Evolutionary conservation across 768 basidiomycete species (phyloP), one percentile per base, ranked within the genome.

Genomic region (Tricholoma bakamatsutake): DNA sequence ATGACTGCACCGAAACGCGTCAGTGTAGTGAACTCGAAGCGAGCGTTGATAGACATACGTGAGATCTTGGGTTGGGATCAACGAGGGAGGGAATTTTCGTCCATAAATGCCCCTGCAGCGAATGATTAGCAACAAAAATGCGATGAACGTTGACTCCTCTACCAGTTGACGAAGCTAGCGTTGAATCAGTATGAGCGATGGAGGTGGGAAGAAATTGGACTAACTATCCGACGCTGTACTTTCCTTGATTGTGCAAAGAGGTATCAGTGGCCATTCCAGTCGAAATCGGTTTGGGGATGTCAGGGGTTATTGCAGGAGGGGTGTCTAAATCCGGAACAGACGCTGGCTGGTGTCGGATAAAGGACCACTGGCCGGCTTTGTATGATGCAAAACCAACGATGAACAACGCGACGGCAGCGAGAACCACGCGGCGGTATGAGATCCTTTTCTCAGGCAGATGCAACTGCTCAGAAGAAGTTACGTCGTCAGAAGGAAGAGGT

Each of bases 21-120:
- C 21, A 12, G 52, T 51, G 39, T 56, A 43, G 48, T 45, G 65
- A 49, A 59, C 52, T 11, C 47, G 24, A 40, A 17, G 31, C 47
- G 31, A 43, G 43, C 28, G 31, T 53, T 31, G 52, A 48, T 31
- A 34, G 35, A 73, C 85, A 59, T 71, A 90, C 89, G 96, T 98
- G 62, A 99, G 80, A 67, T 95, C 86, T 17, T 89, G 69, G 2
- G 71, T 81, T 10, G 95, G 97, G 58, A 98, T 93, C 49, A 81
- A 67, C 3, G 87, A 85, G 1, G 96, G 96, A 34, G 88, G 89
- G 68, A 81, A 99, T 70, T 93, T 95, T 57, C 95, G 80, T 27
- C 84, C 97, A 66, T 98, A 98, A 34, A 98, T 98, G 5, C 93
- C 95, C 94, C 93, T 88, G 59, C 45, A 55, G 35, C 35, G 50